Percentiles rank a stretch among this genome's conserved stretches.
Conservation (phyloP, 2,329 filamentous ascomycete species). For the Amauroascus niger region DNA sequence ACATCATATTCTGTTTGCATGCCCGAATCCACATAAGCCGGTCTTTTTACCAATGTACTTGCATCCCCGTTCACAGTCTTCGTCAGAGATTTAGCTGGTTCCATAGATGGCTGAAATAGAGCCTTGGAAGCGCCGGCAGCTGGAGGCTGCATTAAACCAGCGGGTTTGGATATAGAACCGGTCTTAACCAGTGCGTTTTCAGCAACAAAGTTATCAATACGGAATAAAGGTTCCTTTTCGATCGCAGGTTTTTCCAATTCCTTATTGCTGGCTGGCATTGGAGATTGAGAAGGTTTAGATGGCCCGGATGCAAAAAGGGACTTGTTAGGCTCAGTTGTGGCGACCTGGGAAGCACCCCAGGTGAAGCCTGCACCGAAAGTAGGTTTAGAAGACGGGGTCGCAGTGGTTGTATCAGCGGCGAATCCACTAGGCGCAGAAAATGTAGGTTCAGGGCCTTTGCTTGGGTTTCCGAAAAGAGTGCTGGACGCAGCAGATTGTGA, state of each 20-base stretch:
- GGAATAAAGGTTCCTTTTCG: not conserved
- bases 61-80: not conserved
- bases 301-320: not conserved
- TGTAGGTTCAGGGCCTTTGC: not conserved
- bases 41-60: not conserved
- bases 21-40: constrained; percentile 7
- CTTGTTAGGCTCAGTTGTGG: not conserved
- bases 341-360: not conserved
- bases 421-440: not conserved
- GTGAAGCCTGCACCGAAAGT: constrained; percentile 1
- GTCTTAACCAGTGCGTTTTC: not conserved
- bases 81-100: too few species aligned
- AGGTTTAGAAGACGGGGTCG: not conserved
- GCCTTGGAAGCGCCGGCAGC: not conserved
- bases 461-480: not conserved
- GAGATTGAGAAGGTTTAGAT: not conserved
- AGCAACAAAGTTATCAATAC: not conserved
- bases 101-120: not conserved
- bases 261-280: not conserved
- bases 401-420: not conserved
- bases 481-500: not conserved
- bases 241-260: not conserved
- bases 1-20: constrained; percentile 11
- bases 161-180: not conserved
- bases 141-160: not conserved